Conservation (phyloP, 768 basidiomycete genomes). For the Stropharia rugosoannulata region DNA sequence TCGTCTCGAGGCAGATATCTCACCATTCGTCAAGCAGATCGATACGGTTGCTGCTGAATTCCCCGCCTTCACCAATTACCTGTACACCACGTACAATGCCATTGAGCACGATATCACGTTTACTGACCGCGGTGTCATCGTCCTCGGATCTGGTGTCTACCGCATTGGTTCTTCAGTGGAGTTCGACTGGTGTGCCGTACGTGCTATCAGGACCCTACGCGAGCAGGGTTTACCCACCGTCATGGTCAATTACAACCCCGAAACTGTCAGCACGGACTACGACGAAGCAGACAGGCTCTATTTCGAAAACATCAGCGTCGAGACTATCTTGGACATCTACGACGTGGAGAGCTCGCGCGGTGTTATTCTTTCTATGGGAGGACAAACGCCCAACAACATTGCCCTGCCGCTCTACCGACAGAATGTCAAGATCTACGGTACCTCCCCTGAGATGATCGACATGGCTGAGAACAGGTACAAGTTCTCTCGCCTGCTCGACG, state of each 20-base stretch:
- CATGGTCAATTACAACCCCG: slow-evolving; percentile 99
- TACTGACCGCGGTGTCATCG: slow-evolving; percentile 92
- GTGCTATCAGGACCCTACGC: slow-evolving; percentile 93
- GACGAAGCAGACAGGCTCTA: slow-evolving; percentile 98
- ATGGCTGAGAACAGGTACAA: slow-evolving; percentile 99
- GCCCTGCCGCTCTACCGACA: slow-evolving; percentile 93
- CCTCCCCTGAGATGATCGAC: slow-evolving; percentile 99
- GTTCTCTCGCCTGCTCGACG: slow-evolving; percentile 96
- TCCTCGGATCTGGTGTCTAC: slow-evolving; percentile 97
- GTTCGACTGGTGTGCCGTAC: slow-evolving; percentile 99
- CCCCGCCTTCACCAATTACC: slow-evolving; percentile 97
- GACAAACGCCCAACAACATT: slow-evolving; percentile 98
- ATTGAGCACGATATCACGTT: slow-evolving; percentile 90
- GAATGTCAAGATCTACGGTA: slow-evolving; percentile 98
- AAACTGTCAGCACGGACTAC: slow-evolving; percentile 98
- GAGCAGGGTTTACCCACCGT: slow-evolving; percentile 93
- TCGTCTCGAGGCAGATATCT: slow-evolving; percentile 80
- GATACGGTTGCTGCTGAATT: slow-evolving; percentile 99
- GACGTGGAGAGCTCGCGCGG: slow-evolving; percentile 87
- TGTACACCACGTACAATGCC: slow-evolving; percentile 98
- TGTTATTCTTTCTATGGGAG: slow-evolving; percentile 97
- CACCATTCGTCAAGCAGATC: slow-evolving; percentile 96
- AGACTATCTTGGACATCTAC: slow-evolving; percentile 96
- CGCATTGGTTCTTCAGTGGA: slow-evolving; percentile 99
- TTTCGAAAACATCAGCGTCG: slow-evolving; percentile 97